Percentiles rank a stretch among this genome's conserved stretches.
Conservation (phyloP, 2,329 filamentous ascomycete species). For the Aureobasidium sp. region DNA sequence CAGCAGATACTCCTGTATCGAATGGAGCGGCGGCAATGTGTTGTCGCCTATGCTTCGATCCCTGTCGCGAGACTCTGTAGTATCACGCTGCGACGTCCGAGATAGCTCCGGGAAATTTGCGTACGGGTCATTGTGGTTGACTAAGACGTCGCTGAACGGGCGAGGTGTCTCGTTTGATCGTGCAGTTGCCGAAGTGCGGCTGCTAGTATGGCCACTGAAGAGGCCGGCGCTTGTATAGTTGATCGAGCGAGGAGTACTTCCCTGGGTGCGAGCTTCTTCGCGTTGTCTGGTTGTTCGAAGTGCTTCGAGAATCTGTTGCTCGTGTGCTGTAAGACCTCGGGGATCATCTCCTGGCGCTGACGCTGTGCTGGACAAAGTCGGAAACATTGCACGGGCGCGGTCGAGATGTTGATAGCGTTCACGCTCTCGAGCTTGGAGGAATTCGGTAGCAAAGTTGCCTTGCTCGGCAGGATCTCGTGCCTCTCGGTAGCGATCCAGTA, state of each 20-base stretch:
- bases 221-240: conserved; percentile 35
- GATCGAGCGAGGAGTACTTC: conserved; percentile 33
- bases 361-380: conserved; percentile 16
- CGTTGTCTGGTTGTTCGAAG: conserved; percentile 38
- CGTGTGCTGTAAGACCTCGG: conserved; percentile 38
- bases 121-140: conserved; percentile 13
- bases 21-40: conserved; percentile 14
- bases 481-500: conserved; percentile 37
- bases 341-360: conserved; percentile 37
- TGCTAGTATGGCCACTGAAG: conserved; percentile 20
- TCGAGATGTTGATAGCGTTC: conserved; percentile 22
- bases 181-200: neutral
- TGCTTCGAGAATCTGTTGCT: conserved; percentile 41
- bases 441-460: conserved; percentile 36
- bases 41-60: conserved; percentile 1
- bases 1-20: conserved; percentile 14
- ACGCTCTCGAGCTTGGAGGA: conserved; percentile 36
- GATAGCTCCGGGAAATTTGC: conserved; percentile 12
- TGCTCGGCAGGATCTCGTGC: conserved; percentile 33
- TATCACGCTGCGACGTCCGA: conserved; percentile 1
- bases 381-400: neutral
- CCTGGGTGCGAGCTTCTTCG: conserved; percentile 35
- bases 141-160: conserved; percentile 4
- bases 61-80: neutral
- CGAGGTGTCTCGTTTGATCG: neutral